Conservation (phyloP, 2,329 filamentous ascomycete species). For the Myrmaecium sp. region DNA sequence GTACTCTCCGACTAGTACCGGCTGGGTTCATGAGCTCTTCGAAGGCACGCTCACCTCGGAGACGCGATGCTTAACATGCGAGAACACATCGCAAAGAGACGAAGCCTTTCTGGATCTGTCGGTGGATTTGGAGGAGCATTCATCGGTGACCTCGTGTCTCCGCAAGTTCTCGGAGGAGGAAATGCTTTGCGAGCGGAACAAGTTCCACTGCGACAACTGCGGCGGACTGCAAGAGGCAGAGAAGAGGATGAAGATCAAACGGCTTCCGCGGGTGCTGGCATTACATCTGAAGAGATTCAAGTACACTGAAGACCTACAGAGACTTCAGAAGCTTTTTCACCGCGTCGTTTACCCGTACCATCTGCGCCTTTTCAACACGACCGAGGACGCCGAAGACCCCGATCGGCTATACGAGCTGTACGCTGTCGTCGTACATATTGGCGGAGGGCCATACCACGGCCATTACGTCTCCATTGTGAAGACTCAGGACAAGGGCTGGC, state of each 20-base stretch:
- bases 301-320: conserved; percentile 88
- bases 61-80: conserved; percentile 89
- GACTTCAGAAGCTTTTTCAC: conserved; percentile 91
- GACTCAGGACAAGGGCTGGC: conserved; percentile 86
- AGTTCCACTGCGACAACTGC: conserved; percentile 96
- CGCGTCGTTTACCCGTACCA: conserved; percentile 95
- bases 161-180: conserved; percentile 95
- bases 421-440: conserved; percentile 92
- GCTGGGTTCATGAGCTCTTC: conserved; percentile 96
- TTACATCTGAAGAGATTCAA: conserved; percentile 95
- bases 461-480: conserved; percentile 98
- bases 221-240: conserved; percentile 94
- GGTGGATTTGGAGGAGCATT: conserved; percentile 87
- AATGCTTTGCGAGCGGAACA: conserved; percentile 96
- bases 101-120: conserved; percentile 93
- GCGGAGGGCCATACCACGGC: conserved; percentile 88
- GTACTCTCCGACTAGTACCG: conserved; percentile 16
- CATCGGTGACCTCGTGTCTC: conserved; percentile 88
- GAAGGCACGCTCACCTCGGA: conserved; percentile 90
- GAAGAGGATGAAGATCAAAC: conserved; percentile 98
- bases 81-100: conserved; percentile 86
- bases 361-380: conserved; percentile 91
- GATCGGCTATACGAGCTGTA: conserved; percentile 94
- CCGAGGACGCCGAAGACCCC: conserved; percentile 82
- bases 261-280: conserved; percentile 76